Evolutionary conservation across 495 filamentous ascomycete species (phyloP).

Genomic region (Acidomyces sp.): DNA sequence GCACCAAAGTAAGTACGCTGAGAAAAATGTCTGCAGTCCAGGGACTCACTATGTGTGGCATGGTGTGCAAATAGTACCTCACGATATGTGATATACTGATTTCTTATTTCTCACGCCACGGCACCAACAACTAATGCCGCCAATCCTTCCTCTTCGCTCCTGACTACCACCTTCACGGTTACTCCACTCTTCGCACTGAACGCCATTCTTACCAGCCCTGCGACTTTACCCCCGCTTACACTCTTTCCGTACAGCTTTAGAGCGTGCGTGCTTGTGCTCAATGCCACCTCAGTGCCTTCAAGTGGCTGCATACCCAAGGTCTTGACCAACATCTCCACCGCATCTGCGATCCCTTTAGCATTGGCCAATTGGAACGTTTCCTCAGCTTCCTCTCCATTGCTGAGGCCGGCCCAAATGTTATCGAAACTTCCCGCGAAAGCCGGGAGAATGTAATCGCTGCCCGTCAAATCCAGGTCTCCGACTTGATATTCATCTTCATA

Average conservation of each 20-base stretch:
- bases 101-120: conserved; percentile 43
- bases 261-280: conserved; percentile 79
- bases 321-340: conserved; percentile 79
- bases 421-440: conserved; percentile 90
- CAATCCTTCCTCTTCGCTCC: conserved; percentile 85
- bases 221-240: conserved; percentile 77
- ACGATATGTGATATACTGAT: too few species aligned
- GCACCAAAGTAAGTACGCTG: too few species aligned
- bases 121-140: conserved; percentile 71
- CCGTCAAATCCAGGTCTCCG: conserved; percentile 79
- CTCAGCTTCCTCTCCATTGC: conserved; percentile 66
- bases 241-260: conserved; percentile 96
- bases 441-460: conserved; percentile 87
- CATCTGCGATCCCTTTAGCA: conserved; percentile 87
- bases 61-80: too few species aligned
- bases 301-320: conserved; percentile 82
- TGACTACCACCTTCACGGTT: conserved; percentile 81
- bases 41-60: too few species aligned
- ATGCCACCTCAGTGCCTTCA: conserved; percentile 80
- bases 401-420: conserved; percentile 92
- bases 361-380: conserved; percentile 85
- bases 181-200: conserved; percentile 84
- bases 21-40: too few species aligned
- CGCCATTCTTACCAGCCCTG: conserved; percentile 81
- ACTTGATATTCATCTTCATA: conserved; percentile 98